Conservation (phyloP, 1,284 basidiomycete species). For the Gymnopus androsaceus region DNA sequence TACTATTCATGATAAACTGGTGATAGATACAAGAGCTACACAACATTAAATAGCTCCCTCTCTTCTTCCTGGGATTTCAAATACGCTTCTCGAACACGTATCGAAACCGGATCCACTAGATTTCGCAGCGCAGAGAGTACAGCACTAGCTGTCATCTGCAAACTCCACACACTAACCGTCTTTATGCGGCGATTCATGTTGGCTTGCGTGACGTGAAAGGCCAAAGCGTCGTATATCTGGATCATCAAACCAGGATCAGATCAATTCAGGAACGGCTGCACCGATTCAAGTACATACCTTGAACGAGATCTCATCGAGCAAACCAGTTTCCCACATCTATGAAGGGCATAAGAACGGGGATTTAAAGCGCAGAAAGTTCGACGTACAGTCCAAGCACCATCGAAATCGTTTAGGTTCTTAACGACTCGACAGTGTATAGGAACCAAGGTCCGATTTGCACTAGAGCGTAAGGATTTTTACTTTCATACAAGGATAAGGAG, state of each 20-base stretch:
- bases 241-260: too few species aligned
- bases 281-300: slow-evolving; percentile 48
- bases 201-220: slow-evolving; percentile 86
- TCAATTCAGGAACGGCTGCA: neutral
- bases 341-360: slow-evolving; percentile 26
- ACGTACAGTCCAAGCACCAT: slow-evolving; percentile 88
- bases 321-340: slow-evolving; percentile 85
- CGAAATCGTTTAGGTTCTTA: slow-evolving; percentile 79
- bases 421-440: slow-evolving; percentile 88
- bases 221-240: slow-evolving; percentile 86
- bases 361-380: neutral
- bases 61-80: slow-evolving; percentile 18
- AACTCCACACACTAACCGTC: slow-evolving; percentile 81
- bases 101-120: slow-evolving; percentile 46
- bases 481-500: too few species aligned
- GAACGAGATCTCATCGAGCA: slow-evolving; percentile 80
- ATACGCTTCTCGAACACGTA: slow-evolving; percentile 44
- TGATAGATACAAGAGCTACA: neutral
- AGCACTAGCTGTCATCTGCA: slow-evolving; percentile 51
- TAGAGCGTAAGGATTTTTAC: too few species aligned
- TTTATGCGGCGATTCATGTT: slow-evolving; percentile 87
- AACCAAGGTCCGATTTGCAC: slow-evolving; percentile 87
- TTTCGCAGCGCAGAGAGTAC: slow-evolving; percentile 45
- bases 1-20: too few species aligned
- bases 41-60: neutral